Base-by-base conservation (phyloP, 176 grass and related monocot genomes). In the Eragrostis nindensis region DNA sequence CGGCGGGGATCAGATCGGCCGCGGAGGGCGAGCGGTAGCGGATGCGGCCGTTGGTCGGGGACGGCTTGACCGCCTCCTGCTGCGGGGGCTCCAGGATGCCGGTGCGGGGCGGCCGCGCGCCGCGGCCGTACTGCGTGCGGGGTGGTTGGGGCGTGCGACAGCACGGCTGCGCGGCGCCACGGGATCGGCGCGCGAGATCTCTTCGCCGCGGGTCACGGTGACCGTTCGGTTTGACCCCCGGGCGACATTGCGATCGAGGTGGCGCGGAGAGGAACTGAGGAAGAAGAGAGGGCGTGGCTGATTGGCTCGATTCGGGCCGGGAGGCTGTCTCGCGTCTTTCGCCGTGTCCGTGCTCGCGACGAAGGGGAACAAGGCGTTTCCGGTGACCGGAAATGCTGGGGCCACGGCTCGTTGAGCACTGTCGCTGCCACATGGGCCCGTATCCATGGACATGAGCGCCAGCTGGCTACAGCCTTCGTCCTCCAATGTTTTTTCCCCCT, bases 11-110 rank as follows among this genome's bases (percentile, higher is more conserved):
- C 80, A 89, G 92, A 71, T 90, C 95, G 79, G 86, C 74, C 50
- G 90, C 88, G 40, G 93, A 96, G 36, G 93, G 90, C 27, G 93
- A 82, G 39, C 93, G 93, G 82, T 86, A 96, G 60, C 93, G 93
- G 88, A 98, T 98, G 83, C 82, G 79, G 53, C 92, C 90, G 86
- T 91, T 92, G 83, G 75, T 84, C 38, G 90, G 83, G 56, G 94
- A 92, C 61, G 89, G 77, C 78, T 91, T 94, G 22, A 89, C 49
- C 83, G 92, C 79, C 85, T 95, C 92, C 80, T 85, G 84, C 80
- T 76, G 74, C 86, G 78, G 46, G 44, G 92, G 75, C 92, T 94
- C 90, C 92, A 95, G 86, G 67, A 74, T 83, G 90, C 1, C 80
- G 48, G 56, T 53, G 45, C 64, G 87, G 63, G 74, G 41, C 54